Evolutionary conservation across 1,284 basidiomycete genomes (phyloP), one percentile per base, ranked within the genome.

Genomic region (Anthracocystis walkeri): DNA sequence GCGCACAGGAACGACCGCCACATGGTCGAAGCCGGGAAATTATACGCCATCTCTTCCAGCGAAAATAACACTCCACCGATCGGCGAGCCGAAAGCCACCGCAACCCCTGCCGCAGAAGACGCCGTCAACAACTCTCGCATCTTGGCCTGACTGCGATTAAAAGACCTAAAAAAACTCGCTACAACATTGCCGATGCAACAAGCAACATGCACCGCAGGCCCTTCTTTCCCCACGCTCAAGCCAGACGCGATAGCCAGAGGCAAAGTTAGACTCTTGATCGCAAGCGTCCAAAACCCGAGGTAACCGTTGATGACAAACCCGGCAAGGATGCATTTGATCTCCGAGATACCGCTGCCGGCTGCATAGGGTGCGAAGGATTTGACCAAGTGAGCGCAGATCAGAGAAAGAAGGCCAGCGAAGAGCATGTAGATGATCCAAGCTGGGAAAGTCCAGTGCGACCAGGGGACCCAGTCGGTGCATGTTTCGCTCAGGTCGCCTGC

Each of bases 1-100:
- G 97, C 97, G 86, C 97, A 99, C 80, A 99, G 91, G 85, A 99
- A 98, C 81, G 93, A 95, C 77, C 92, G 88, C 95, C 95, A 99
- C 94, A 99, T 97, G 2, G 96, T 98, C 84, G 94, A 92, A 84
- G 96, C 95, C 51, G 93, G 96, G 86, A 97, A 98, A 40, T 91
- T 92, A 84, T 94, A 92, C 82, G 94, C 96, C 96, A 99, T 69
- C 54, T 58, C 68, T 82, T 90, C 90, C 52, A 90, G 88, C 2
- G 89, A 89, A 85, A 99, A 99, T 23, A 99, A 86, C 4, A 99
- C 97, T 5, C 97, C 97, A 18, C 96, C 97, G 48, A 99, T 97
- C 0, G 96, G 96, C 2, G 95, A 93, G 70, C 97, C 96, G 85
- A 99, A 99, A 31, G 95, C 95, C 25, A 97, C 95, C 0, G 95